Evolutionary conservation across 2,329 filamentous ascomycete genomes (phyloP).

Genomic region (Neurospora sp.): DNA sequence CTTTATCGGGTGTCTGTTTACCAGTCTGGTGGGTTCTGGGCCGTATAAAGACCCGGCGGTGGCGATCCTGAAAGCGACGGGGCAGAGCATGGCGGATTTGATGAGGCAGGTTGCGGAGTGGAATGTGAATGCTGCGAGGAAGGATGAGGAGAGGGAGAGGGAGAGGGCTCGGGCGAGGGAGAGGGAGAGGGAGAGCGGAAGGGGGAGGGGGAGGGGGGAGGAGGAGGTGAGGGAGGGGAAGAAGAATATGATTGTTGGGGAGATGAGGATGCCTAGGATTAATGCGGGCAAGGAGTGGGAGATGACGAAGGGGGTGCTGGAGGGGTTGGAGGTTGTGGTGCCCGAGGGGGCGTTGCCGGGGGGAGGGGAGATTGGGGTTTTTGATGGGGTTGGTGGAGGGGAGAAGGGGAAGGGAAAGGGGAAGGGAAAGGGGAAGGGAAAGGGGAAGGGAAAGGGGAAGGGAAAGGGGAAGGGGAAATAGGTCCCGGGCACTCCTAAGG

Average conservation of each 20-base stretch:
- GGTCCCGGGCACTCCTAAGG: not conserved
- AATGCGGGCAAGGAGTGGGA: slow-evolving; percentile 15
- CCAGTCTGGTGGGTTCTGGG: not conserved
- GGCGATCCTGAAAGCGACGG: slow-evolving; percentile 9
- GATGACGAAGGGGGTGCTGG: slow-evolving; percentile 4
- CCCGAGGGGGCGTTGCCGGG: slow-evolving; percentile 6
- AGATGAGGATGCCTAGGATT: slow-evolving; percentile 16
- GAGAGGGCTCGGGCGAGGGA: not conserved
- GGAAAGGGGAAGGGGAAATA: not conserved
- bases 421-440: too few species aligned
- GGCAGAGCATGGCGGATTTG: slow-evolving; percentile 11
- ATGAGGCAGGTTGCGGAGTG: slow-evolving; percentile 10
- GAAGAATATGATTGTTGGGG: not conserved
- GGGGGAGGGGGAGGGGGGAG: not conserved
- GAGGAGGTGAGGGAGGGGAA: not conserved
- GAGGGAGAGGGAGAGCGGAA: not conserved
- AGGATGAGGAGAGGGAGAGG: not conserved
- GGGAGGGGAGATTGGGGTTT: slow-evolving; percentile 6
- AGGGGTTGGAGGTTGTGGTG: not conserved
- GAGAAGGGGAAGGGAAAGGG: not conserved
- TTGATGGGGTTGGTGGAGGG: slow-evolving; percentile 8
- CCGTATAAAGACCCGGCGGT: slow-evolving; percentile 4
- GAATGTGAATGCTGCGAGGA: not conserved
- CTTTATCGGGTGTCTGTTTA: slow-evolving; percentile 11
- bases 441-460: not conserved